Conservation (phyloP, 1,284 basidiomycete genomes). For the Flammula alnicola region DNA sequence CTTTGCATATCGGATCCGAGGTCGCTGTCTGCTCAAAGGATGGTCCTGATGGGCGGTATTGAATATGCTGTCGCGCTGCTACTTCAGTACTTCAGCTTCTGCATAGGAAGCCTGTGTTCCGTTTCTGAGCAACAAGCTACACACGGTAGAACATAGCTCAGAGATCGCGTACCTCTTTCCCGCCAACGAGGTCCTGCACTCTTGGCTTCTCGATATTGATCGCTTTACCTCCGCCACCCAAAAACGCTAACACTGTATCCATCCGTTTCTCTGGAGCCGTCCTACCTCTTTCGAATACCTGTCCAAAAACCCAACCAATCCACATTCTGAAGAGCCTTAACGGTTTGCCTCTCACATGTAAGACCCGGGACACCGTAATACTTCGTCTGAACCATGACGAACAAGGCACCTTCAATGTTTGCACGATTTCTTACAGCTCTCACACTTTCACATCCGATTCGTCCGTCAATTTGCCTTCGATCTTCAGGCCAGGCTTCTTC, state of each 20-base stretch:
- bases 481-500: no score
- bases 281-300: constrained; percentile 1
- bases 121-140: no score
- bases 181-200: neutral
- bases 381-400: neutral
- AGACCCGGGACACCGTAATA: neutral
- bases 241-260: neutral
- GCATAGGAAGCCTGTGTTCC: no score
- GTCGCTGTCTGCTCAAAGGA: no score
- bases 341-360: neutral
- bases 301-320: neutral
- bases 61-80: no score
- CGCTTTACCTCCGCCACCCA: neutral
- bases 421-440: neutral
- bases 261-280: neutral
- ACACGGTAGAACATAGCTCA: no score
- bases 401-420: neutral
- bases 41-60: no score
- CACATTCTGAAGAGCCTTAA: neutral
- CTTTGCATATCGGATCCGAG: no score
- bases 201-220: neutral
- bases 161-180: no score
- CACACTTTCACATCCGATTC: neutral
- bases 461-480: no score
- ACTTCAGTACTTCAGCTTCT: no score